These are phyloP conservation scores for Gynochthodes officinalis DNA, from an alignment of 257 asterid species.

Conservation along the genomic window DNA sequence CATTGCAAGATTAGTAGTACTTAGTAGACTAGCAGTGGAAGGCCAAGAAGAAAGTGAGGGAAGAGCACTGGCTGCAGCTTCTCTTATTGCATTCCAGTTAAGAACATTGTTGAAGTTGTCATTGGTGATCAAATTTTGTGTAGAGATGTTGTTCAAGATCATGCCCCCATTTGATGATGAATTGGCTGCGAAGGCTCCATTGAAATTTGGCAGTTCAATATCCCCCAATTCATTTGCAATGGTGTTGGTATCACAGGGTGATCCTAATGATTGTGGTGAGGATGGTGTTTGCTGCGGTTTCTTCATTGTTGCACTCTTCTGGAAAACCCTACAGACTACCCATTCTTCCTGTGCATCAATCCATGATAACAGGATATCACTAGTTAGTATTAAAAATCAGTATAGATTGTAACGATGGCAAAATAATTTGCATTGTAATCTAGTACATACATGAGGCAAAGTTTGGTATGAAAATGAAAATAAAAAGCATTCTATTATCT, in stretches of 20 bases:
- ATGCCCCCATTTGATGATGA: conserved; percentile 21
- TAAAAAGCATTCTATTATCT: no score
- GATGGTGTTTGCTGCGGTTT: conserved; percentile 48
- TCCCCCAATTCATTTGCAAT: conserved; percentile 48
- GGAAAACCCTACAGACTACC: conserved; percentile 82
- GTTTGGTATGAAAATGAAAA: no score
- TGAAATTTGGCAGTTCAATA: conserved; percentile 45
- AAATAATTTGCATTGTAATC: no score
- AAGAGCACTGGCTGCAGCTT: conserved; percentile 28
- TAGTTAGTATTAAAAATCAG: no score
- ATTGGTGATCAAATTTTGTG: conserved; percentile 29
- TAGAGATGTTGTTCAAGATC: conserved; percentile 20
- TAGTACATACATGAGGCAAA: no score
- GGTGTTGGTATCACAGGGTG: conserved; percentile 44
- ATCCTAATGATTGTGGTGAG: conserved; percentile 57
- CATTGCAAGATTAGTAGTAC: conserved; percentile 38
- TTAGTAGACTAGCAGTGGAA: conserved; percentile 22
- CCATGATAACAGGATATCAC: no score
- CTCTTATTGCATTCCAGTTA: conserved; percentile 35
- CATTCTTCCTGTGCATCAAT: conserved; percentile 64
- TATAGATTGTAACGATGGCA: no score
- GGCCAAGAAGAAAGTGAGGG: conserved; percentile 57
- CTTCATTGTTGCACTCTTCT: conserved; percentile 56
- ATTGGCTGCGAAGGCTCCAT: conserved; percentile 9
- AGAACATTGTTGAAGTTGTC: conserved; percentile 15